Evolutionary conservation across 306 rosid genomes (phyloP).

Genomic region (Acacia crassicarpa): DNA sequence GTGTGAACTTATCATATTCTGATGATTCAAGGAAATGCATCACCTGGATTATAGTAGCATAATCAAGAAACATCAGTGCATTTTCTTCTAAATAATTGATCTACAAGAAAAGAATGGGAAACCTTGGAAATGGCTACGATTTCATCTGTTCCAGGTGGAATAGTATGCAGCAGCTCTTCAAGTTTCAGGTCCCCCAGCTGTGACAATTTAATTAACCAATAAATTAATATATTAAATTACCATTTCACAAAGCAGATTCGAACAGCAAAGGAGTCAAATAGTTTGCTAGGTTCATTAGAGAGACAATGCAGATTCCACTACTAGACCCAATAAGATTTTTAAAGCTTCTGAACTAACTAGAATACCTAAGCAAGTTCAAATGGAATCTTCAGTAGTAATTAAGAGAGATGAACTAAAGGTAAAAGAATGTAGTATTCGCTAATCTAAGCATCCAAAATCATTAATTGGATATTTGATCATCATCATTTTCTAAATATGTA

Average conservation of each 20-base stretch:
- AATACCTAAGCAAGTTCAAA: constrained; percentile 16
- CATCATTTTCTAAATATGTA: background rate
- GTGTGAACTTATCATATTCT: constrained; percentile 73
- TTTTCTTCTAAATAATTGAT: background rate
- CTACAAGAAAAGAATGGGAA: background rate
- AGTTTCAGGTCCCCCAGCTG: constrained; percentile 79
- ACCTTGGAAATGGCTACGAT: constrained; percentile 80
- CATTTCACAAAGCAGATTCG: constrained; percentile 7
- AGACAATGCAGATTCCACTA: background rate
- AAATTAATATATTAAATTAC: constrained; percentile 25
- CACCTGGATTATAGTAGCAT: constrained; percentile 59
- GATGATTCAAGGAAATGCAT: constrained; percentile 78
- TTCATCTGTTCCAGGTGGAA: constrained; percentile 91
- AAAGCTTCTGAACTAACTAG: background rate
- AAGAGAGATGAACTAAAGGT: background rate
- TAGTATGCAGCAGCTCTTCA: constrained; percentile 76
- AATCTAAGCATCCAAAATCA: constrained; percentile 13
- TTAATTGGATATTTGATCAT: background rate
- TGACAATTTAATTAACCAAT: constrained; percentile 25
- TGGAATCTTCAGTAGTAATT: background rate
- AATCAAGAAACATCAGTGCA: constrained; percentile 22
- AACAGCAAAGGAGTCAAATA: constrained; percentile 9
- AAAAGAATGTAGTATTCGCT: background rate
- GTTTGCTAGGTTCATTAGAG: constrained; percentile 1
- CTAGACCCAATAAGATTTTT: background rate